phyloP scores from a whole-genome alignment of 2,329 filamentous ascomycete genomes.

The Teratosphaeria pseudoeucalypti region DNA sequence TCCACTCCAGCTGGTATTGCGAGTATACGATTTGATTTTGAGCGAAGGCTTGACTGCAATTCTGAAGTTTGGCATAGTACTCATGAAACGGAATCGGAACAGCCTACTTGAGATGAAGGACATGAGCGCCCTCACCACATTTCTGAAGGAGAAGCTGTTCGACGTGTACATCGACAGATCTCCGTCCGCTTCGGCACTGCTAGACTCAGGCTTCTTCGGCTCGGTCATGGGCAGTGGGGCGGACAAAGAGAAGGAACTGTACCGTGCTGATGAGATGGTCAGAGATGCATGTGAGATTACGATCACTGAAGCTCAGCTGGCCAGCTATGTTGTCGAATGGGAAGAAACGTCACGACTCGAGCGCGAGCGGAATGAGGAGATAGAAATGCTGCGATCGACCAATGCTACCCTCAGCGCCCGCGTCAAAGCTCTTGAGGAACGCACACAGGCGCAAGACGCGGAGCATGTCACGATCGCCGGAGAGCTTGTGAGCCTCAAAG shows the following conservation, averaged over 20 bases:
- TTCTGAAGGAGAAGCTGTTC: constrained; percentile 87
- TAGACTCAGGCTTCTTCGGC: constrained; percentile 96
- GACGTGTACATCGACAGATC: constrained; percentile 95
- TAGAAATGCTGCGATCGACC: constrained; percentile 59
- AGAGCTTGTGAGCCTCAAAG: constrained; percentile 82
- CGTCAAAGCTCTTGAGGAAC: constrained; percentile 77
- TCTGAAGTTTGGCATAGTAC: constrained; percentile 82
- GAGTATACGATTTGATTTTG: constrained; percentile 91
- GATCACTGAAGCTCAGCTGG: constrained; percentile 72
- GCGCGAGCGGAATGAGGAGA: constrained; percentile 70
- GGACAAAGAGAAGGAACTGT: constrained; percentile 96
- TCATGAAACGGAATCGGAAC: constrained; percentile 89
- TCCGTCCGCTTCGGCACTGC: constrained; percentile 81
- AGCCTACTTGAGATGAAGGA: constrained; percentile 75
- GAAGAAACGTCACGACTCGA: constrained; percentile 79
- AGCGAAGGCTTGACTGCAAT: constrained; percentile 85
- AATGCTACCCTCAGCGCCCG: constrained; percentile 61
- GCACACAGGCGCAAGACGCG: constrained; percentile 74
- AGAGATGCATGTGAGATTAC: constrained; percentile 84
- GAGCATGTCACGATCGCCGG: constrained; percentile 88
- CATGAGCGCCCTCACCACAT: constrained; percentile 79
- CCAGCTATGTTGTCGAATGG: constrained; percentile 76
- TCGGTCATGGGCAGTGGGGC: constrained; percentile 68
- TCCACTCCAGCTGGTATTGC: constrained; percentile 85
- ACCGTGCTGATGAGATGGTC: constrained; percentile 86